Percentiles rank a stretch among this genome's conserved stretches.
phyloP scores from a whole-genome alignment of 1,139 yeast species.

The Geotrichum citri-aurantii region DNA sequence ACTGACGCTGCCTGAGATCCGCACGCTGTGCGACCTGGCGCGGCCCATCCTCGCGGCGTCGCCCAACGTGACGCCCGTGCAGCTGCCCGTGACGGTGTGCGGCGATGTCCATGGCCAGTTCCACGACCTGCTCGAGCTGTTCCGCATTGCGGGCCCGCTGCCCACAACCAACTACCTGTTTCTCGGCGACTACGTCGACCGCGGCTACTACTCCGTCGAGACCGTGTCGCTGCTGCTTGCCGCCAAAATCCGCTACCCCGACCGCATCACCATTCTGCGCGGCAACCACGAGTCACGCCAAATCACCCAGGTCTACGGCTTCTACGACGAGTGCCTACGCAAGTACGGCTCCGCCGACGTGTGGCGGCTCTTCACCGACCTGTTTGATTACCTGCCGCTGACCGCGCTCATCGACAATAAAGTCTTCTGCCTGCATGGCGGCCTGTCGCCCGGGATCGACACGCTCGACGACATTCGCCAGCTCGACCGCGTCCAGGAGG shows the following conservation, averaged over 20 bases:
- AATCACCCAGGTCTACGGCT: slow-evolving; percentile 96
- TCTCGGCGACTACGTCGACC: slow-evolving; percentile 91
- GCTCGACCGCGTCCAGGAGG: slow-evolving; percentile 87
- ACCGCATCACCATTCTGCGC: slow-evolving; percentile 83
- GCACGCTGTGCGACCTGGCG: slow-evolving; percentile 61
- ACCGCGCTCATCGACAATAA: slow-evolving; percentile 84
- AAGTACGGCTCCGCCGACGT: slow-evolving; percentile 95
- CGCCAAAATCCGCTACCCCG: slow-evolving; percentile 88
- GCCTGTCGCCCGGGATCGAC: slow-evolving; percentile 88
- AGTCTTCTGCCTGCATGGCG: slow-evolving; percentile 95
- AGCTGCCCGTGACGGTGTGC: slow-evolving; percentile 96
- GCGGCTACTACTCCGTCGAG: slow-evolving; percentile 95
- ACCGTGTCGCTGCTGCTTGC: slow-evolving; percentile 72
- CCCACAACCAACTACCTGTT: slow-evolving; percentile 77
- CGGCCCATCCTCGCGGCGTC: slow-evolving; percentile 78
- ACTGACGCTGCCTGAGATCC: slow-evolving; percentile 74
- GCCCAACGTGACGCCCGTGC: slow-evolving; percentile 90
- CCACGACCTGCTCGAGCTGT: slow-evolving; percentile 85
- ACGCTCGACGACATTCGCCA: slow-evolving; percentile 83
- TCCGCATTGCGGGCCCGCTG: slow-evolving; percentile 82
- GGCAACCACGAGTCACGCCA: slow-evolving; percentile 98
- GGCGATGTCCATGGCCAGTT: slow-evolving; percentile 98
- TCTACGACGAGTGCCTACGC: slow-evolving; percentile 93
- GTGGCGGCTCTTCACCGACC: slow-evolving; percentile 73
- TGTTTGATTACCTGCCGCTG: slow-evolving; percentile 89